Base-by-base conservation (phyloP, 1,284 basidiomycete species). In the Moesziomyces sp. region DNA sequence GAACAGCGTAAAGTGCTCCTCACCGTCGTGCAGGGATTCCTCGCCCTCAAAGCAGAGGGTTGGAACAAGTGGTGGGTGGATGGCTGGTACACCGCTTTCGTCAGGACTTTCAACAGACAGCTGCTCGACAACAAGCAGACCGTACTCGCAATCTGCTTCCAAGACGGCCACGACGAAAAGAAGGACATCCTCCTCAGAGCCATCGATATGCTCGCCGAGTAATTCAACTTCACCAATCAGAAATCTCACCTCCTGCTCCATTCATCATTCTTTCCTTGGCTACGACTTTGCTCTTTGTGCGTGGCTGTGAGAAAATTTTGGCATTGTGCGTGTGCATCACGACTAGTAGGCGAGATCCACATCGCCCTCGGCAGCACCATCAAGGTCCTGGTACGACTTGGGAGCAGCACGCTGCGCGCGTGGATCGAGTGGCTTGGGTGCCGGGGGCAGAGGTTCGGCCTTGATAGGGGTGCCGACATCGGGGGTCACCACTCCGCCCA, bases 1-100 rank as follows among this genome's bases (percentile, higher is more conserved):
- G 83, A 84, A 60, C 83, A 83, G 60, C 64, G 83, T 8, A 81
- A 81, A 38, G 83, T 83, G 14, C 69, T 84, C 18, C 70, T 82
- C 30, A 63, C 52, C 38, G 48, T 73, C 18, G 33, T 78, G 5
- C 28, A 28, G 4, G 76, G 79, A 7, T 76, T 84, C 51, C 67
- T 70, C 40, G 33, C 56, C n/a, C 40, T 40, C 52, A 45, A 46
- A 23, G 5, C 28, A 26, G 30, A 52, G 3, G 58, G 55, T 7
- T 84, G 81, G 81, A 47, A 64, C 19, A 35, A 55, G 14, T 84
- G 82, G 82, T 84, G 82, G 82, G 33, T 74, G 6, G 43, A 58
- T 23, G 71, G 65, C 8, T 83, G 79, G 80, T 83, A 76, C 61
- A 59, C 35, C 8, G 74, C 77, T 18, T 63, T 78, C 21, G 59